Conservation (phyloP, 257 asterid genomes). For the Solanum appendiculatum region DNA sequence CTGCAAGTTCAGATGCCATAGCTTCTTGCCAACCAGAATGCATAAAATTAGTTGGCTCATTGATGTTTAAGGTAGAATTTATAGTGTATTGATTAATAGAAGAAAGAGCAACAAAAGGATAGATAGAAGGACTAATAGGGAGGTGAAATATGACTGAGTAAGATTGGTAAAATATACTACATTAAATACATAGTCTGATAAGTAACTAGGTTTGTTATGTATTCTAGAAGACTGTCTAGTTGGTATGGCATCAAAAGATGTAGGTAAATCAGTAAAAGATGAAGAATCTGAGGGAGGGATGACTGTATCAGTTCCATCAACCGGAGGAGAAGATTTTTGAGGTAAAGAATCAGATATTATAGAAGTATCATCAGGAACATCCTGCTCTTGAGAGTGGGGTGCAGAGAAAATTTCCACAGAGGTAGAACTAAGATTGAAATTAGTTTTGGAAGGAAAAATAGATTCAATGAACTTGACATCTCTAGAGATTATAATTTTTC, state of each 20-base stretch:
- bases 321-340: background rate
- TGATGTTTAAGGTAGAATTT: too few species aligned
- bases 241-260: background rate
- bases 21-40: background rate
- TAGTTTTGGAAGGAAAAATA: background rate
- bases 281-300: background rate
- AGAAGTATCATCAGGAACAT: background rate
- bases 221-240: background rate
- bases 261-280: background rate
- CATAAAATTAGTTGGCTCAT: too few species aligned
- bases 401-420: background rate
- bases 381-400: background rate
- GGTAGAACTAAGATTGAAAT: background rate
- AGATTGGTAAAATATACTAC: background rate
- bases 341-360: background rate
- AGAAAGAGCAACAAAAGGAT: background rate
- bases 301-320: background rate
- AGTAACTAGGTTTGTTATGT: background rate
- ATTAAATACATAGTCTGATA: background rate
- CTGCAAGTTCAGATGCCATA: background rate
- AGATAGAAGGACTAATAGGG: too few species aligned
- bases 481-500: too few species aligned
- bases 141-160: background rate
- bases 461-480: background rate
- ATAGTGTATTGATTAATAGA: background rate